Evolutionary conservation across 345 rosid genomes (phyloP), one percentile per base, ranked within the genome.

Genomic region (Lumnitzera racemosa): DNA sequence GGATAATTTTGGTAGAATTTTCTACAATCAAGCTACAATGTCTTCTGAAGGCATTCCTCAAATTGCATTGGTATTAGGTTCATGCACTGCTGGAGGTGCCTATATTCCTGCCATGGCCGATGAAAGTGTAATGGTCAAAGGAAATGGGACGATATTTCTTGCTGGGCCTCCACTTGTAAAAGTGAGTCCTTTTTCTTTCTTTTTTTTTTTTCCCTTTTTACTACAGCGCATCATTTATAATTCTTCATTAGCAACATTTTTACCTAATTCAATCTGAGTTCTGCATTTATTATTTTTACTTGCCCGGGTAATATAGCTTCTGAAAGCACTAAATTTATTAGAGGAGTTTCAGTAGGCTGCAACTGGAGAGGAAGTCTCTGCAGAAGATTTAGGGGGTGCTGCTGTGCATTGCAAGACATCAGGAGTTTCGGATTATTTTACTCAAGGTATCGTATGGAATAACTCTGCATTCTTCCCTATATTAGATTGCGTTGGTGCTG

Each of bases 71-170:
- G 98, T 89, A 13, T 74, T 92, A 66, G 98, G 98, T 49, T 92
- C 96, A 3, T 92, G 98, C 76, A 92, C 96, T 52, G 96, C 96
- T 11, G 96, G 96, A 59, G 98, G 96, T 61, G 98, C 98, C 24
- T 92, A 92, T 77, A 92, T 89, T 56, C 96, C 98, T 70, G 96
- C 98, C 43, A 92, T 92, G 96, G 98, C 98, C 43, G 98, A 92
- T 70, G 96, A 89, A 57, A 92, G 98, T 82, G 94, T 92, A 9
- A 92, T 89, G 98, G 98, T 92, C 57, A 87, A 89, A 80, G 96
- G 96, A 63, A 92, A 92, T 76, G 96, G 94, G 50, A 92, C 98
- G 54, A 87, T 89, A 68, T 92, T 92, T 81, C 78, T 89, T 51
- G 98, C 98, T 29, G 98, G 96, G 70, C 98, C 96, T 53, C 96